phyloP scores from a whole-genome alignment of 2,329 filamentous ascomycete species.

The Tolypocladium cylindrosporum region DNA sequence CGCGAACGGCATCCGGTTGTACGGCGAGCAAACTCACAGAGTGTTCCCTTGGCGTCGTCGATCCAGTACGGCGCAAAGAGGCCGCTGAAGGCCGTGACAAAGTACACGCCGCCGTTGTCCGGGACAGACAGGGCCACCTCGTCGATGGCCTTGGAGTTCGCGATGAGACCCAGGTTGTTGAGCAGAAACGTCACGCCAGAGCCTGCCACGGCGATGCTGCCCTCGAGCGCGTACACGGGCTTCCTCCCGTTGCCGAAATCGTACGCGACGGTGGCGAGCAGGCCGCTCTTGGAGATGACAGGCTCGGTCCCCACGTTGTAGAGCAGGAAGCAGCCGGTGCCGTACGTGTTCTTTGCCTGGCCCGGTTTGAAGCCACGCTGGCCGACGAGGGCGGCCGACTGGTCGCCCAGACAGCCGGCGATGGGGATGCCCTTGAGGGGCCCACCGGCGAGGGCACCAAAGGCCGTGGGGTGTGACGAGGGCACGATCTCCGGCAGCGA shows the following conservation, averaged over 20 bases:
- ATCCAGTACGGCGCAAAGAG: constrained; percentile 94
- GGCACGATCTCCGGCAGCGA: constrained; percentile 73
- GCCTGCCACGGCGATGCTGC: constrained; percentile 73
- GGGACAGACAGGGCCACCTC: constrained; percentile 40
- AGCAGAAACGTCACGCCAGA: constrained; percentile 68
- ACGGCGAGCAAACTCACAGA: constrained; percentile 43
- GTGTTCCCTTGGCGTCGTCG: constrained; percentile 80
- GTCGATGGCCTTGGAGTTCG: constrained; percentile 37
- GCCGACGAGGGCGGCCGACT: constrained; percentile 77
- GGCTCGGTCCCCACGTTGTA: constrained; percentile 83
- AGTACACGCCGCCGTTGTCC: constrained; percentile 74
- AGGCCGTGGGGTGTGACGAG: constrained; percentile 65
- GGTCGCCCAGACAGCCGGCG: constrained; percentile 78
- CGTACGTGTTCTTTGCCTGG: constrained; percentile 84
- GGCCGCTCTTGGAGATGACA: constrained; percentile 72
- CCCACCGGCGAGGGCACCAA: constrained; percentile 57
- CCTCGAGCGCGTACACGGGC: constrained; percentile 73
- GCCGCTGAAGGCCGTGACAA: constrained; percentile 86
- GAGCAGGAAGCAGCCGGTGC: constrained; percentile 79
- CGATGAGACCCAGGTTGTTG: constrained; percentile 53
- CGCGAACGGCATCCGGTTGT: background rate
- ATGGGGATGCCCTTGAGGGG: constrained; percentile 61
- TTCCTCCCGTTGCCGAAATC: constrained; percentile 54
- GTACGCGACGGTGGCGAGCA: constrained; percentile 81
- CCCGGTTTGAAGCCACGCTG: constrained; percentile 77